A percentile compares a stretch with the other conserved stretches of the same genome.
Evolutionary conservation across 202 grass and related monocot genomes (phyloP).

Genomic region (Zoysia matrella): DNA sequence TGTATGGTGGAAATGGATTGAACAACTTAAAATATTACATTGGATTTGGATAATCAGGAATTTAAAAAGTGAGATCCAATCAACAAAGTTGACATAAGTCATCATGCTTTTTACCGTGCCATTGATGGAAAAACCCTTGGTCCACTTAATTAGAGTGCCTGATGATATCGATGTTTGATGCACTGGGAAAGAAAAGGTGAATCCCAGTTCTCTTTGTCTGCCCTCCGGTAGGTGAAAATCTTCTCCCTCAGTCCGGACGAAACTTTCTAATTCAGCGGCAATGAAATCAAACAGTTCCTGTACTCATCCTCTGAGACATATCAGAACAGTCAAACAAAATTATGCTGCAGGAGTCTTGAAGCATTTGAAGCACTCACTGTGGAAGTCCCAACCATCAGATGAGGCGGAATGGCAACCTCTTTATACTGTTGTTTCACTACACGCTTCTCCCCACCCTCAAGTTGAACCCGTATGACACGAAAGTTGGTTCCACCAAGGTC

Average conservation of each 20-base stretch:
- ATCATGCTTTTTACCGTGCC: constrained; percentile 70
- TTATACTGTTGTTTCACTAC: constrained; percentile 71
- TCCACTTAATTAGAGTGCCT: constrained; percentile 96
- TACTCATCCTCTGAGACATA: constrained; percentile 28
- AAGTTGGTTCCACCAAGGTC: constrained; percentile 99
- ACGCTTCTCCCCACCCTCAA: constrained; percentile 69
- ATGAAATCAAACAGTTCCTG: constrained; percentile 99
- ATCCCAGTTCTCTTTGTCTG: constrained; percentile 88
- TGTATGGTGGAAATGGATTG: neutral
- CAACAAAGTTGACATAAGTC: neutral
- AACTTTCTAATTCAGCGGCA: constrained; percentile 72
- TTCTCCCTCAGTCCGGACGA: constrained; percentile 82
- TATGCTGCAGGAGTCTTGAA: constrained; percentile 34
- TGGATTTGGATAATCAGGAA: neutral
- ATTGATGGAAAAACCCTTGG: constrained; percentile 89
- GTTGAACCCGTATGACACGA: constrained; percentile 82
- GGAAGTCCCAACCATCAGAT: constrained; percentile 94
- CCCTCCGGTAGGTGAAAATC: constrained; percentile 79
- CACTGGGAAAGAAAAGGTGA: constrained; percentile 98
- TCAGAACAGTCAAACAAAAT: constrained; percentile 34
- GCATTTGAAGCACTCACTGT: constrained; percentile 49
- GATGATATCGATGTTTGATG: constrained; percentile 88
- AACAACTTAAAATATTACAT: constrained; percentile 18
- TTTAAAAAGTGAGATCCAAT: neutral
- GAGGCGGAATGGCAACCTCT: constrained; percentile 88